Evolutionary conservation across 164 flowering plant species (phyloP).

Genomic region (Tetracentron sinense): DNA sequence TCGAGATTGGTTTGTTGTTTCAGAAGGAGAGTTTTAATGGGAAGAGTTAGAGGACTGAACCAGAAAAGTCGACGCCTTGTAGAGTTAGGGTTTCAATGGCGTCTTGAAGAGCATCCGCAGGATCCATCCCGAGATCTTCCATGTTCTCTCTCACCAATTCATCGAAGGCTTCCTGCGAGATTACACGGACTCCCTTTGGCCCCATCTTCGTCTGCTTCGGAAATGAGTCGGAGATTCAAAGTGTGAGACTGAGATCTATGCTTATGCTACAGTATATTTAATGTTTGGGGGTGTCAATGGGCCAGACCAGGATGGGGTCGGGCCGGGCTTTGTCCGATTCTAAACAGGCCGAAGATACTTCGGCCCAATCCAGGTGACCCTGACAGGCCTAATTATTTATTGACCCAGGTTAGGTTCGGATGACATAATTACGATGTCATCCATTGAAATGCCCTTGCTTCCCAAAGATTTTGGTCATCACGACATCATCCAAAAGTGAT

Average conservation of each 20-base stretch:
- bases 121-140: constrained; percentile 95
- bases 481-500: no score
- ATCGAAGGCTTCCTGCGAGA: constrained; percentile 90
- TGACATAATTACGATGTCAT: no score
- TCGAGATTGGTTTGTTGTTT: background rate
- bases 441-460: no score
- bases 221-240: background rate
- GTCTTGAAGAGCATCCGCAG: constrained; percentile 83
- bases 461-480: no score
- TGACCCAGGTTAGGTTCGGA: no score
- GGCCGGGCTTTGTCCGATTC: no score
- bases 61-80: constrained; percentile 96
- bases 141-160: constrained; percentile 81
- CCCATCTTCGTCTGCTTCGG: constrained; percentile 13
- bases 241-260: background rate
- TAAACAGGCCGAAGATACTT: no score
- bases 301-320: no score
- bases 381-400: no score
- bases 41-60: constrained; percentile 21
- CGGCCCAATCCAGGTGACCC: no score
- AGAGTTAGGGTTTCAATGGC: constrained; percentile 83
- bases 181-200: constrained; percentile 28
- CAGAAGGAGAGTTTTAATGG: background rate
- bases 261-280: background rate
- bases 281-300: background rate